Evolutionary conservation across 208 protist genomes (phyloP).

Genomic region (Trypanosoma scelopori): DNA sequence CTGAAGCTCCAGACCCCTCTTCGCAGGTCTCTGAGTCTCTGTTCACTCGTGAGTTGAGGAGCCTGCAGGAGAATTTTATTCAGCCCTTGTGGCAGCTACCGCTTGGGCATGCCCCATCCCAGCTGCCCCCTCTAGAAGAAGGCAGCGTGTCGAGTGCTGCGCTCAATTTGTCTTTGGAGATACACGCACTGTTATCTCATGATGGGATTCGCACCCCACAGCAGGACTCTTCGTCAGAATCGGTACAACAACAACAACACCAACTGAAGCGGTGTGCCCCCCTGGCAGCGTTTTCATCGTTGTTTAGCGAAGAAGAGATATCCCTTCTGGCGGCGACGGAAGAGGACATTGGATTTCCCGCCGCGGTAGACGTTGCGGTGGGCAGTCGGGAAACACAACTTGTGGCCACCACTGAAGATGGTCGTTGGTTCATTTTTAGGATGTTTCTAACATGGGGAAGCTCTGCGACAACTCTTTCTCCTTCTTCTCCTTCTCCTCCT

Average conservation of each 20-base stretch:
- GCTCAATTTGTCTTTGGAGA: not conserved
- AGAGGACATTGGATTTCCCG: conserved; percentile 38
- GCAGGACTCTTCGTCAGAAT: not conserved
- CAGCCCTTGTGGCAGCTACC: conserved; percentile 15
- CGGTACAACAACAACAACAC: conserved; percentile 1
- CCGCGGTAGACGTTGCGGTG: conserved; percentile 67
- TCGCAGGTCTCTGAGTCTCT: not conserved
- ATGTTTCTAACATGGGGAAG: conserved; percentile 23
- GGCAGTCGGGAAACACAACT: conserved; percentile 39
- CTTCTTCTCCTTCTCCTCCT: too few relatives aligned
- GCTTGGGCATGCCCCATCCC: not conserved
- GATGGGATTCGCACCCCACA: not conserved
- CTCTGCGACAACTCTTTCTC: too few relatives aligned
- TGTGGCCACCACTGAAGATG: conserved; percentile 62
- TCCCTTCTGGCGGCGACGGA: not conserved
- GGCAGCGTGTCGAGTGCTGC: not conserved
- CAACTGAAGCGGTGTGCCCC: not conserved
- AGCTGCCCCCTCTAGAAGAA: not conserved
- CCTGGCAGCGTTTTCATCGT: not conserved
- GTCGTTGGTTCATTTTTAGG: conserved; percentile 65
- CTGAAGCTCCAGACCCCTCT: not conserved
- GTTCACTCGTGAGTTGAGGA: not conserved
- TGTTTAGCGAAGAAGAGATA: not conserved
- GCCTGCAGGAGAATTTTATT: not conserved
- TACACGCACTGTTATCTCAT: not conserved